Percentiles rank a stretch among this genome's conserved stretches.
Evolutionary conservation across 2,329 filamentous ascomycete genomes (phyloP).

Genomic region (Herpotrichia juniperi): DNA sequence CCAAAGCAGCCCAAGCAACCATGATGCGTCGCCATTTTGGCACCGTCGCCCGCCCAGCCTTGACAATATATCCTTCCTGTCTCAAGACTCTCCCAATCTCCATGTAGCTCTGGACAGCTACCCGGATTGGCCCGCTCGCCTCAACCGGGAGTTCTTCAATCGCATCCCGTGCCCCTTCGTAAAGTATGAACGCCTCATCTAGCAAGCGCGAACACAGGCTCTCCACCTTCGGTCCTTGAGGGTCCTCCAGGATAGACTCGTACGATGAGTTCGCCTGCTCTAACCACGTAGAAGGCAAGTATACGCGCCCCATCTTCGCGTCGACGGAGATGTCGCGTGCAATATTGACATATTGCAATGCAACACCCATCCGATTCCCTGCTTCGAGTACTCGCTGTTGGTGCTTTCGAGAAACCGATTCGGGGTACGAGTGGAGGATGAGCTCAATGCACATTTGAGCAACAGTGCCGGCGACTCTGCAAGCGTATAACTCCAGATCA

Average conservation of each 20-base stretch:
- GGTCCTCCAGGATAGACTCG: slow-evolving; percentile 59
- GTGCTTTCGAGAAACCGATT: slow-evolving; percentile 35
- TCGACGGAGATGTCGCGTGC: slow-evolving; percentile 74
- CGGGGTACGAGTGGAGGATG: slow-evolving; percentile 64
- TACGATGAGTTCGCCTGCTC: slow-evolving; percentile 61
- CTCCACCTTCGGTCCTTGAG: slow-evolving; percentile 56
- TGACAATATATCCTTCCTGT: slow-evolving; percentile 52
- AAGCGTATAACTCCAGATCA: slow-evolving; percentile 68
- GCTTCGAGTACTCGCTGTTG: slow-evolving; percentile 58
- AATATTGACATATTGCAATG: slow-evolving; percentile 80
- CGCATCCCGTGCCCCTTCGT: slow-evolving; percentile 59
- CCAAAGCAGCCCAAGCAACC: slow-evolving; percentile 65
- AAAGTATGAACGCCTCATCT: slow-evolving; percentile 65
- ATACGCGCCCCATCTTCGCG: slow-evolving; percentile 69
- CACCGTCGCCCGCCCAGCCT: slow-evolving; percentile 54
- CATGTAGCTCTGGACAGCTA: slow-evolving; percentile 78
- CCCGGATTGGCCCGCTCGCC: slow-evolving; percentile 67
- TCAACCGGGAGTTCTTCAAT: slow-evolving; percentile 68
- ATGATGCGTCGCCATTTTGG: slow-evolving; percentile 56
- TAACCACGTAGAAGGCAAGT: slow-evolving; percentile 71
- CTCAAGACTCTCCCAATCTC: slow-evolving; percentile 71
- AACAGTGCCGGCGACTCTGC: slow-evolving; percentile 74
- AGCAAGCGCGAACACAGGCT: slow-evolving; percentile 61
- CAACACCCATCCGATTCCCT: slow-evolving; percentile 71
- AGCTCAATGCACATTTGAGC: slow-evolving; percentile 72